A percentile compares a stretch with the other conserved stretches of the same genome.
Evolutionary conservation across 2,329 filamentous ascomycete species (phyloP).

Genomic region (Fusarium poae): DNA sequence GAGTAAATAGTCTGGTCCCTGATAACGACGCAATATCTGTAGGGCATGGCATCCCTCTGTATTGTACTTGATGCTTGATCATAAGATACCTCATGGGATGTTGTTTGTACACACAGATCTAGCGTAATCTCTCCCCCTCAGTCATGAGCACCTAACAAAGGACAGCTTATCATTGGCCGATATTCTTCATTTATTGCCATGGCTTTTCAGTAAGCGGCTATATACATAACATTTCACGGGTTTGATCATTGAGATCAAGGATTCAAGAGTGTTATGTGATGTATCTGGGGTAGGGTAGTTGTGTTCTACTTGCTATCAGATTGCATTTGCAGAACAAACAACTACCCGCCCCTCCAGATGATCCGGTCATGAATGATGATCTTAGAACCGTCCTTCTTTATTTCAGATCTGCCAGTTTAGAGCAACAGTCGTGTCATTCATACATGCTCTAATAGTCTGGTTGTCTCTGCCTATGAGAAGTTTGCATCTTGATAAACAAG

Average conservation of each 20-base stretch:
- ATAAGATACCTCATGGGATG: neutral
- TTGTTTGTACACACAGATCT: neutral
- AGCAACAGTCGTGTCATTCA: neutral
- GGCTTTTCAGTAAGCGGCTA: neutral
- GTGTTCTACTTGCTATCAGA: neutral
- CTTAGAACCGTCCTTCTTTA: neutral
- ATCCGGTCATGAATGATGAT: neutral
- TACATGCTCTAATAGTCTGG: neutral
- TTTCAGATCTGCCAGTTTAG: neutral
- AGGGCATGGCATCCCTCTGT: neutral
- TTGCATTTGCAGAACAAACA: neutral
- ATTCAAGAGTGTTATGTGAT: neutral
- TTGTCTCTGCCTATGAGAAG: neutral
- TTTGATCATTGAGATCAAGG: neutral
- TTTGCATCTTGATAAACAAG: neutral
- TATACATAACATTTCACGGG: no score
- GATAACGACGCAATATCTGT: neutral
- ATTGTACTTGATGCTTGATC: neutral
- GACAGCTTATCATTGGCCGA: no score
- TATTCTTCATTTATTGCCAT: neutral
- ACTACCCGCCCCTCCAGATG: neutral
- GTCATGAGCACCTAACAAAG: no score
- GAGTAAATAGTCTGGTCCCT: neutral
- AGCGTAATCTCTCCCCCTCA: neutral
- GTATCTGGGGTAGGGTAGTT: neutral